phyloP scores from a whole-genome alignment of 768 basidiomycete species.

The Neoboletus subvelutipes region DNA sequence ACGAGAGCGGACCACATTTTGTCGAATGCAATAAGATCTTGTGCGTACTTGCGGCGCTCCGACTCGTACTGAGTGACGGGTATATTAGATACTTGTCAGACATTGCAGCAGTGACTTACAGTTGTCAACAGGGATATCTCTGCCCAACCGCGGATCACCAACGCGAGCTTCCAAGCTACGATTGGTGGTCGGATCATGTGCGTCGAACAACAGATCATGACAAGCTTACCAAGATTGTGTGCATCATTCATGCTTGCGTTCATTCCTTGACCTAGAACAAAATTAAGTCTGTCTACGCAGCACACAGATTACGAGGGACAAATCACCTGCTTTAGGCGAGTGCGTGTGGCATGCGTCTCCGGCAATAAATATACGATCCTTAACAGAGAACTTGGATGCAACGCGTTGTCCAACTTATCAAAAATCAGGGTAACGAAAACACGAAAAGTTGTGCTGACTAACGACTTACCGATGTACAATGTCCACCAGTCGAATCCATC shows the following conservation, averaged over 20 bases:
- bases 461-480: conserved; percentile 43
- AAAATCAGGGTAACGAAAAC: background rate
- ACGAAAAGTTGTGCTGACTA: background rate
- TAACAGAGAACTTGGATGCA: conserved; percentile 45
- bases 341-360: conserved; percentile 55
- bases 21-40: conserved; percentile 55
- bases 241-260: conserved; percentile 54
- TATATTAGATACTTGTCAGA: background rate
- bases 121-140: conserved; percentile 45
- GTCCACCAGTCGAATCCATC: conserved; percentile 49
- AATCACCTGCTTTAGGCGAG: conserved; percentile 42
- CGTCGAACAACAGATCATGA: background rate
- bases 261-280: conserved; percentile 49
- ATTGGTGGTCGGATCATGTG: background rate
- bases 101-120: conserved; percentile 27
- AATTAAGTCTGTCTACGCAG: conserved; percentile 9
- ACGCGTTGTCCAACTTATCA: conserved; percentile 53
- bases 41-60: conserved; percentile 53
- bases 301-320: background rate
- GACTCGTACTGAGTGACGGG: conserved; percentile 42
- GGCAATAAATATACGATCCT: conserved; percentile 54
- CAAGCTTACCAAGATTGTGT: conserved; percentile 45
- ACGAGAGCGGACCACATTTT: conserved; percentile 50
- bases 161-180: conserved; percentile 52
- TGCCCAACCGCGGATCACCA: conserved; percentile 49